Conservation (phyloP, 2,329 filamentous ascomycete genomes). For the Fusarium armeniacum region DNA sequence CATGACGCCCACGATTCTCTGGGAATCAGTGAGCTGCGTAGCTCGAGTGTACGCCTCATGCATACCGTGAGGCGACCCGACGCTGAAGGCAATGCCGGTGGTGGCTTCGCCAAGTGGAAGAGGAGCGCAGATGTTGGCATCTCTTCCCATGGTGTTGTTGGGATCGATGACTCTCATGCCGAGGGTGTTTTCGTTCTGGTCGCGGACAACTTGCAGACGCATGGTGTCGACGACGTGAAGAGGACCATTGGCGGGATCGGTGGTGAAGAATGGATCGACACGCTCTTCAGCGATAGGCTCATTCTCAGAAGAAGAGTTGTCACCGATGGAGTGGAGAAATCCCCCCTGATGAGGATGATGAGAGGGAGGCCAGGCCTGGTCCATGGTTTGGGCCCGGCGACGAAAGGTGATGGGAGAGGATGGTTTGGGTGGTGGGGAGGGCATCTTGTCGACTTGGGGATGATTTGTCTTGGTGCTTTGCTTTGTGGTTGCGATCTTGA, state of each 20-base stretch:
- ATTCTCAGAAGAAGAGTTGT: background rate
- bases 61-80: background rate
- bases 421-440: background rate
- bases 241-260: background rate
- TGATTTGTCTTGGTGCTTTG: background rate
- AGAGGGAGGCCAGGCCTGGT: background rate
- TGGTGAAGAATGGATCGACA: no score
- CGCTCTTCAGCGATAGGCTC: no score
- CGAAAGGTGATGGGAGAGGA: slow-evolving; percentile 3
- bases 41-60: background rate
- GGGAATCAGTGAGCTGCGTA: background rate
- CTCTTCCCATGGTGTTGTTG: background rate
- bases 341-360: background rate
- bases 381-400: slow-evolving; percentile 4
- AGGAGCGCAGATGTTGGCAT: slow-evolving; percentile 13
- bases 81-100: slow-evolving; percentile 22
- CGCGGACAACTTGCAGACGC: slow-evolving; percentile 17
- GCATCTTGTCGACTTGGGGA: background rate
- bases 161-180: slow-evolving; percentile 10
- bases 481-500: no score
- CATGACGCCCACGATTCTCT: slow-evolving; percentile 22
- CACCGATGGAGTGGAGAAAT: background rate
- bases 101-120: slow-evolving; percentile 1
- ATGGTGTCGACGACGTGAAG: slow-evolving; percentile 26
- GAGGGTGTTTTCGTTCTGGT: background rate